phyloP scores from a whole-genome alignment of 2,329 filamentous ascomycete genomes.

The Alternaria angustiovoidea region DNA sequence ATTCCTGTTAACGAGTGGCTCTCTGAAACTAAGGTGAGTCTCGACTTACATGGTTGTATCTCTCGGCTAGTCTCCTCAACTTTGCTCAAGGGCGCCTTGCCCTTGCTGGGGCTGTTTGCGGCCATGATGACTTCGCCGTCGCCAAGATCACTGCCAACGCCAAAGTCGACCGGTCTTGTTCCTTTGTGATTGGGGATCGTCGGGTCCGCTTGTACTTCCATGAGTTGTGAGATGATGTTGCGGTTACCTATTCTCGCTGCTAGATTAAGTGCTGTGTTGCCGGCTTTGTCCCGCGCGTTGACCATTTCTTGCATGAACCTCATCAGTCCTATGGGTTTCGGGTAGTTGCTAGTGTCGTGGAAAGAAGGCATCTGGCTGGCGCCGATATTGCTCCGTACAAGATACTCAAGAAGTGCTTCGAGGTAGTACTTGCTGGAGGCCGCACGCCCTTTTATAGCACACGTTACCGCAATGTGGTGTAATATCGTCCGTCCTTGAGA shows the following conservation, averaged over 20 bases:
- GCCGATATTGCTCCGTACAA: slow-evolving; percentile 74
- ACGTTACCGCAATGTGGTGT: slow-evolving; percentile 95
- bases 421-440: slow-evolving; percentile 95
- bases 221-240: slow-evolving; percentile 93
- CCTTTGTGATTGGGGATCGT: slow-evolving; percentile 90
- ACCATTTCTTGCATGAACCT: slow-evolving; percentile 98
- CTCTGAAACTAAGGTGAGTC: background rate
- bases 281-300: slow-evolving; percentile 90
- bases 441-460: slow-evolving; percentile 91
- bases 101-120: slow-evolving; percentile 47
- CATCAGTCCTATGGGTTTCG: slow-evolving; percentile 81
- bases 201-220: slow-evolving; percentile 95
- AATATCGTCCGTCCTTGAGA: slow-evolving; percentile 89
- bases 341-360: slow-evolving; percentile 62
- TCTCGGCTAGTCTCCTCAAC: slow-evolving; percentile 79
- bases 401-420: slow-evolving; percentile 91
- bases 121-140: slow-evolving; percentile 28
- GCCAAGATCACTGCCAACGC: slow-evolving; percentile 75
- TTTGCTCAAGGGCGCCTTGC: slow-evolving; percentile 53
- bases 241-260: slow-evolving; percentile 91
- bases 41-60: slow-evolving; percentile 77
- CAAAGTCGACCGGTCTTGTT: slow-evolving; percentile 90
- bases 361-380: slow-evolving; percentile 44
- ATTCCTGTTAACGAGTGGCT: slow-evolving; percentile 1
- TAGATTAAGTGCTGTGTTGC: slow-evolving; percentile 93